Evolutionary conservation across 306 rosid species (phyloP).

Genomic region (Betula pendula): DNA sequence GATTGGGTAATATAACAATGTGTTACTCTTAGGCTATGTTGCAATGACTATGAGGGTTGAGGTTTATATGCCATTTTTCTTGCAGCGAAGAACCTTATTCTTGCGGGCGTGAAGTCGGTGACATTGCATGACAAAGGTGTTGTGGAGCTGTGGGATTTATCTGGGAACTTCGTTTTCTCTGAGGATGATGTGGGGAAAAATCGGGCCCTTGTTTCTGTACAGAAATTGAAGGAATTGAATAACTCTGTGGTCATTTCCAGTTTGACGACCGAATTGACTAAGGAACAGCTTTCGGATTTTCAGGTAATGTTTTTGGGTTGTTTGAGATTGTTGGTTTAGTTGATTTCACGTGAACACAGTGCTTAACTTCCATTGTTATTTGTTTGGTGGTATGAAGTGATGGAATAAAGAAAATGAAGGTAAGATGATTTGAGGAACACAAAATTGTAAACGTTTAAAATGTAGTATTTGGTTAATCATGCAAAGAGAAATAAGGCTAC

Average conservation of each 20-base stretch:
- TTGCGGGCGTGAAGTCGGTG: constrained; percentile 91
- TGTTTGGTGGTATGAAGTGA: neutral
- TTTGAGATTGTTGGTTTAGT: neutral
- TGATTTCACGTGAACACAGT: neutral
- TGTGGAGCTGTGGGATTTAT: constrained; percentile 82
- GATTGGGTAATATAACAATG: too few species aligned
- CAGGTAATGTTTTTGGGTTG: constrained; percentile 43
- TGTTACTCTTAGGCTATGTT: neutral
- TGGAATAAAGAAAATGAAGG: neutral
- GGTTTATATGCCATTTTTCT: constrained; percentile 21
- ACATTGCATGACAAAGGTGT: constrained; percentile 81
- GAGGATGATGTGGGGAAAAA: constrained; percentile 74
- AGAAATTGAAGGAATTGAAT: constrained; percentile 88
- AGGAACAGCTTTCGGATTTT: constrained; percentile 67
- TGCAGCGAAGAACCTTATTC: constrained; percentile 85
- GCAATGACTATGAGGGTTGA: neutral
- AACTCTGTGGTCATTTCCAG: constrained; percentile 68
- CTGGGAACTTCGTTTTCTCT: constrained; percentile 66
- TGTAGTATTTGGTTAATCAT: neutral
- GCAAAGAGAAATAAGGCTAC: neutral
- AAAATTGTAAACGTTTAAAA: neutral
- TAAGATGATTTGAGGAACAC: too few species aligned
- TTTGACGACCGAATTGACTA: constrained; percentile 54
- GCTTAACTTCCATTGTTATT: neutral
- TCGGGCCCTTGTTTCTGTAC: constrained; percentile 73